These are phyloP conservation scores for Trifolium dubium DNA, from an alignment of 306 rosid species.

Conservation along the genomic window DNA sequence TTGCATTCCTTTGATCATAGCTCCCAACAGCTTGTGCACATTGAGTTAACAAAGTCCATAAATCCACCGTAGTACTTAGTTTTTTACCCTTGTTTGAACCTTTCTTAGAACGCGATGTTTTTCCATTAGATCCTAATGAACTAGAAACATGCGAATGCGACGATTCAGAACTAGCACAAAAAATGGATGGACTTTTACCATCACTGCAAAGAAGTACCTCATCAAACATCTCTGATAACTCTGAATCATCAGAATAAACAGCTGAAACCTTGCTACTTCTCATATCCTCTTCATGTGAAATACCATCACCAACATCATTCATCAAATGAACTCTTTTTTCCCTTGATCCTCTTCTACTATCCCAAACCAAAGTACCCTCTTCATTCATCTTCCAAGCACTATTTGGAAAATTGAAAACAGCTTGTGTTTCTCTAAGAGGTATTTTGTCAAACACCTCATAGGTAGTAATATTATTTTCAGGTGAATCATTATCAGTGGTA, in stretches of 20 bases:
- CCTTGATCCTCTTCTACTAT: slow-evolving; percentile 38
- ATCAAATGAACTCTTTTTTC: slow-evolving; percentile 49
- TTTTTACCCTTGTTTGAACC: slow-evolving; percentile 46
- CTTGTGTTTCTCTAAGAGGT: slow-evolving; percentile 37
- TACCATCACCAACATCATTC: slow-evolving; percentile 34
- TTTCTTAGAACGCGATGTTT: slow-evolving; percentile 53
- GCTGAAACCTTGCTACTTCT: slow-evolving; percentile 60
- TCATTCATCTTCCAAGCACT: slow-evolving; percentile 32
- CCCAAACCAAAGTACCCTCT: neutral
- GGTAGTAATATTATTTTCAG: neutral
- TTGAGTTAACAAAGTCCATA: slow-evolving; percentile 69
- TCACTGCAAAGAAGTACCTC: slow-evolving; percentile 48
- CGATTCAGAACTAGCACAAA: slow-evolving; percentile 14
- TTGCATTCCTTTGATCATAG: slow-evolving; percentile 66
- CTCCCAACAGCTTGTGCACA: slow-evolving; percentile 77
- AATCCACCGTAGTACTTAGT: slow-evolving; percentile 46
- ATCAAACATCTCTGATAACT: slow-evolving; percentile 50
- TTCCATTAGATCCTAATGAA: slow-evolving; percentile 48
- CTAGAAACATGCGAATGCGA: neutral
- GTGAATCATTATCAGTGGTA: slow-evolving; percentile 43
- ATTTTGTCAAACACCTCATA: slow-evolving; percentile 13
- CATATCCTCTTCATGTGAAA: slow-evolving; percentile 42
- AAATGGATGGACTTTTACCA: slow-evolving; percentile 36
- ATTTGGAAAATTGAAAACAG: slow-evolving; percentile 7
- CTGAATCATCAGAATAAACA: slow-evolving; percentile 45